phyloP scores from a whole-genome alignment of 2,329 filamentous ascomycete genomes.

The Alternaria sp. region DNA sequence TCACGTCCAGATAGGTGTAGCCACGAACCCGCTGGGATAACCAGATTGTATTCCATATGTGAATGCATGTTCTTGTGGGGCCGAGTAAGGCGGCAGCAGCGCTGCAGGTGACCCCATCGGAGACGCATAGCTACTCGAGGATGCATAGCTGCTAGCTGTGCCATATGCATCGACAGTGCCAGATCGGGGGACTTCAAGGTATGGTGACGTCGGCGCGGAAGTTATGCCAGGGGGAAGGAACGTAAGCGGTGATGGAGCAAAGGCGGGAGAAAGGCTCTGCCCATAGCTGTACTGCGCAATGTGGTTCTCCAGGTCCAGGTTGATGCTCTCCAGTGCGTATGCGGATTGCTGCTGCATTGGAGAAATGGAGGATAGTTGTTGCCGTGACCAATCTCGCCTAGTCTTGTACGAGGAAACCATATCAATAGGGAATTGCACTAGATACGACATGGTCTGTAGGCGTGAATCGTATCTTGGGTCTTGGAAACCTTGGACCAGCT shows the following conservation, averaged over 20 bases:
- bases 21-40: conserved; percentile 56
- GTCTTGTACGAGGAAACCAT: conserved; percentile 55
- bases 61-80: conserved; percentile 53
- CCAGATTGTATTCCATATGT: conserved; percentile 53
- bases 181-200: conserved; percentile 57
- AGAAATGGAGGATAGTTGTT: conserved; percentile 47
- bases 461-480: conserved; percentile 53
- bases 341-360: conserved; percentile 49
- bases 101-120: conserved; percentile 50
- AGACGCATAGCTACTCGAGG: conserved; percentile 47
- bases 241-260: conserved; percentile 57
- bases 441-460: conserved; percentile 54
- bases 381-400: conserved; percentile 51
- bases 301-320: conserved; percentile 52
- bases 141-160: conserved; percentile 41
- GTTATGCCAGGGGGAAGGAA: conserved; percentile 50
- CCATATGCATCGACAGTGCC: conserved; percentile 41
- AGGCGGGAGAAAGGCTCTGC: conserved; percentile 60
- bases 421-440: conserved; percentile 59
- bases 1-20: conserved; percentile 55
- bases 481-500: conserved; percentile 67
- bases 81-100: conserved; percentile 46
- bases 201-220: conserved; percentile 52
- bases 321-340: conserved; percentile 51
- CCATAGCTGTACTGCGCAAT: conserved; percentile 54